Percentiles rank a stretch among this genome's conserved stretches.
Evolutionary conservation across 306 rosid genomes (phyloP).

Genomic region (Oxytropis ochrocephala): DNA sequence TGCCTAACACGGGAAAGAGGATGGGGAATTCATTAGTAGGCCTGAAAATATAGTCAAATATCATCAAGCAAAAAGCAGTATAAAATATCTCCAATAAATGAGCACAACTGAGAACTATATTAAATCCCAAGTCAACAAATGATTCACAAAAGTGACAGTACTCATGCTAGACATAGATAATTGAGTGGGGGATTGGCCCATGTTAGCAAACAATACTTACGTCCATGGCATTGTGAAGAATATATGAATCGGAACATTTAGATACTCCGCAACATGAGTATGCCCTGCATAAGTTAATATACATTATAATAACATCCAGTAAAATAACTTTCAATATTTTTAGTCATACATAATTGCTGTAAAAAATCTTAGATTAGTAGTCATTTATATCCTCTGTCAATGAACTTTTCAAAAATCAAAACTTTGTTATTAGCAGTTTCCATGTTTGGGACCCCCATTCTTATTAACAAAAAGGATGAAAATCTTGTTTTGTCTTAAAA

Average conservation of each 20-base stretch:
- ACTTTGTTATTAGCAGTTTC: neutral
- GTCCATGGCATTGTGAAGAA: constrained; percentile 99
- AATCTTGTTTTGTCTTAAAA: neutral
- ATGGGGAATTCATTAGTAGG: constrained; percentile 90
- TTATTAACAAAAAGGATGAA: neutral
- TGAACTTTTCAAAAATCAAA: constrained; percentile 2
- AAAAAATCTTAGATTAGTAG: constrained; percentile 3
- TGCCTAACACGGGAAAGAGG: constrained; percentile 87
- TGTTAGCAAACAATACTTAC: constrained; percentile 59
- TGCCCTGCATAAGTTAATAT: constrained; percentile 61
- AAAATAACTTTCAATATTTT: neutral
- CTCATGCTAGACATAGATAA: neutral
- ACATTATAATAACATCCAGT: constrained; percentile 15
- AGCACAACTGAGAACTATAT: neutral
- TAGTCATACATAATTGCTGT: neutral
- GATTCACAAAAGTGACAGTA: constrained; percentile 2
- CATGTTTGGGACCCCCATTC: constrained; percentile 5
- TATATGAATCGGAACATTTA: constrained; percentile 68
- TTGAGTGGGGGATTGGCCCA: constrained; percentile 17
- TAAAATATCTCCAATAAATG: neutral
- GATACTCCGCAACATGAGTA: constrained; percentile 78
- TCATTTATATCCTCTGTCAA: neutral
- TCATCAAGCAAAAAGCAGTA: neutral
- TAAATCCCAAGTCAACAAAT: constrained; percentile 10
- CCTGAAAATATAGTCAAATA: constrained; percentile 37